These are phyloP conservation scores for Leccinum fuscescens DNA, from an alignment of 1,284 basidiomycete genomes.

Conservation along the genomic window DNA sequence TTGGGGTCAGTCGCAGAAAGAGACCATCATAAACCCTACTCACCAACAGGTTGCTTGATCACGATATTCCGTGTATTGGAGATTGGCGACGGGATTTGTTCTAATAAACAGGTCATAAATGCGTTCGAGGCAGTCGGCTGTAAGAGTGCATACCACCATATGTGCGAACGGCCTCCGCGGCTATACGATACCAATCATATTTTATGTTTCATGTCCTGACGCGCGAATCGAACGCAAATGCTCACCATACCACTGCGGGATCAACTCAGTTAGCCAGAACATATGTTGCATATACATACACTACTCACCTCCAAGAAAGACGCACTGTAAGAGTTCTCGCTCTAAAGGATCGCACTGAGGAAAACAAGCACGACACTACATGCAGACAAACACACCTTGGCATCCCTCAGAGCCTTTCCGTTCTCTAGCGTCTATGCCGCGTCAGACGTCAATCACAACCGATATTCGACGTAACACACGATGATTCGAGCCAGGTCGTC, in stretches of 20 bases:
- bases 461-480: constrained; percentile 41
- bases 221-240: not conserved
- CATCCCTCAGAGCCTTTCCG: constrained; percentile 84
- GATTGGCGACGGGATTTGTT: constrained; percentile 80
- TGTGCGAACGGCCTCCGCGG: constrained; percentile 84
- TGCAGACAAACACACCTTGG: constrained; percentile 49
- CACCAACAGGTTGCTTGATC: constrained; percentile 93
- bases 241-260: constrained; percentile 72
- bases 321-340: constrained; percentile 78
- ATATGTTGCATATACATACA: constrained; percentile 1
- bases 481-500: constrained; percentile 84
- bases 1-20: not conserved
- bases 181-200: constrained; percentile 36
- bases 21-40: constrained; percentile 20
- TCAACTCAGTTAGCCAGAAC: constrained; percentile 7
- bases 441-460: constrained; percentile 16
- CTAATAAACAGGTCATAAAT: constrained; percentile 35
- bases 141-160: constrained; percentile 60
- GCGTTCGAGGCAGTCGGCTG: not conserved
- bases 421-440: constrained; percentile 79
- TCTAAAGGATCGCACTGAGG: constrained; percentile 38
- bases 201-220: not conserved
- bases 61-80: constrained; percentile 80
- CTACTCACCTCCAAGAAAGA: constrained; percentile 76
- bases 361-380: not conserved